phyloP scores from a whole-genome alignment of 768 basidiomycete species.

The Serendipita indica region DNA sequence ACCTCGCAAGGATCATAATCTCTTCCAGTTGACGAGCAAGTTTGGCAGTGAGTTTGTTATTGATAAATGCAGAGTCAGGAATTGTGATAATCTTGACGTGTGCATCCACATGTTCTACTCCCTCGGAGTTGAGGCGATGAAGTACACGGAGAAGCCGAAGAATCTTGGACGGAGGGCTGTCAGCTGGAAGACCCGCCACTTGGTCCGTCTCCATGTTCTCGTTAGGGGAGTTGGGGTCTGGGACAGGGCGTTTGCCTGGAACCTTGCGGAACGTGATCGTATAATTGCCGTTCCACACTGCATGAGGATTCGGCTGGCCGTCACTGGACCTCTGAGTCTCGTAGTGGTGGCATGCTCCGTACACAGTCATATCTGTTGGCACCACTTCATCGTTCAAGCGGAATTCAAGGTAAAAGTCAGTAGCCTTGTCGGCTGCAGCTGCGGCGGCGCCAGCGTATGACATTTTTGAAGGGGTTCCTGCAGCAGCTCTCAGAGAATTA shows the following conservation, averaged over 20 bases:
- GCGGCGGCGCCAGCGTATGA: constrained; percentile 76
- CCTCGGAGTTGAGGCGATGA: constrained; percentile 60
- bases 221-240: constrained; percentile 24
- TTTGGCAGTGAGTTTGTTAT: constrained; percentile 96
- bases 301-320: constrained; percentile 41
- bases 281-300: constrained; percentile 83
- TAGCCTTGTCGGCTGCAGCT: constrained; percentile 68
- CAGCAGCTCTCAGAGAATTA: constrained; percentile 10
- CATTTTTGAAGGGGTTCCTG: constrained; percentile 17
- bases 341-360: constrained; percentile 90
- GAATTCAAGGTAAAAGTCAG: constrained; percentile 96
- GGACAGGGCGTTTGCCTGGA: constrained; percentile 49
- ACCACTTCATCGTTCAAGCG: constrained; percentile 78
- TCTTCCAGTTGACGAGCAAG: constrained; percentile 95
- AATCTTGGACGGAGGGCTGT: constrained; percentile 78
- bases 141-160: constrained; percentile 78
- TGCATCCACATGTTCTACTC: constrained; percentile 11
- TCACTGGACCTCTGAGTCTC: constrained; percentile 58
- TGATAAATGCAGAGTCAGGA: constrained; percentile 77
- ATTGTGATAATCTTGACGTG: constrained; percentile 32
- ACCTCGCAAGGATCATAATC: constrained; percentile 98
- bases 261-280: constrained; percentile 91
- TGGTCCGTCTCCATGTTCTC: constrained; percentile 30
- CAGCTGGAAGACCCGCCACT: constrained; percentile 51
- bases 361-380: constrained; percentile 81